Base-by-base conservation (phyloP, 208 protist species). In the Acanthamoeba triangularis region DNA sequence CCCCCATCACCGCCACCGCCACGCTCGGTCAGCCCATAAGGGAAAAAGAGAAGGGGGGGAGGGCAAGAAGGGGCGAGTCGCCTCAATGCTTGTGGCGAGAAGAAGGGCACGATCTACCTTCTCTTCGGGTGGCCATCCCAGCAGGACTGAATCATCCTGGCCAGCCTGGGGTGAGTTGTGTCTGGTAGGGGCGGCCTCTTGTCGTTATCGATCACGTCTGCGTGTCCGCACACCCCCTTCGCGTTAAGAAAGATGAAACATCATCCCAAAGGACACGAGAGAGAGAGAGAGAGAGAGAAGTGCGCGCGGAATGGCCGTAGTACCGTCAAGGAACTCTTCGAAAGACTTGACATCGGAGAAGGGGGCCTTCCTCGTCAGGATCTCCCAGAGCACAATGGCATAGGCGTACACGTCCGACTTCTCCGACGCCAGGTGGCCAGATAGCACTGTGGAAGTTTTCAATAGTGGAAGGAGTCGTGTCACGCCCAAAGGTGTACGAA, bases 381-480 rank as follows among this genome's bases (percentile, higher is more conserved):
- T 90, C 41, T 90, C 84, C 84, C 84, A 90, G 13, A 90, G 52
- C 35, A 90, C 84, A 35, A 90, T 90, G 16, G 84, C 84, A 67
- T 90, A 90, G 44, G 84, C 84, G 54, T 90, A 90, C 30, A 90
- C 84, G 84, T 90, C 84, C 47, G 84, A 90, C 30, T 90, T 90
- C 23, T 90, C 84, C 47, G 84, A 90, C 25, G 84, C 84, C 54
- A 90, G 52, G 52, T 90, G 84, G 6, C 84, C 84, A 13, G 84
- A 90, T 2, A 90, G 56, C n/a, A 90, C 84, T 84, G 74, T 69
- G n/a, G 63, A 25, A 69, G 63, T n/a, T 69, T 30, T 33, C 63
- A 14, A 69, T 28, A 30, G 59, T n/a, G 59, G 28, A 65, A 30
- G 25, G 54, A 61, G 20, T 25, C 54, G 25, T 18, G 11, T 7